Evolutionary conservation across 345 rosid species (phyloP).

Genomic region (Cardamine resedifolia): DNA sequence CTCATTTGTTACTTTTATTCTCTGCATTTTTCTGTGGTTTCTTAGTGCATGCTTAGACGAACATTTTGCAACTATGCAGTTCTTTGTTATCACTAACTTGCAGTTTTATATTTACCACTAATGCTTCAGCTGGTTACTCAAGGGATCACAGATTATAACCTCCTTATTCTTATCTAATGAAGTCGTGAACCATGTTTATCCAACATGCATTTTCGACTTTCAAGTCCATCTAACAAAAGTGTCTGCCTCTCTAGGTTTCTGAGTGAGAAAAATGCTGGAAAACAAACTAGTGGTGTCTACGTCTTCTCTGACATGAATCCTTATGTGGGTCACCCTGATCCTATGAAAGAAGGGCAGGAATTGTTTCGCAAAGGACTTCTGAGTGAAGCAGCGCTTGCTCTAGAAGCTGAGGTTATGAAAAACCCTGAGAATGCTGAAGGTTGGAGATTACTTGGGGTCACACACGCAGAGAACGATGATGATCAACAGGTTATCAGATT

Average conservation of each 20-base stretch:
- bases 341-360: slow-evolving; percentile 94
- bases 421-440: slow-evolving; percentile 97
- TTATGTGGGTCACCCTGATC: slow-evolving; percentile 95
- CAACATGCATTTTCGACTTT: slow-evolving; percentile 11
- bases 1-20: neutral
- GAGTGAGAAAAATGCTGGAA: slow-evolving; percentile 65
- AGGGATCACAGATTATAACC: neutral
- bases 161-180: slow-evolving; percentile 1
- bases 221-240: slow-evolving; percentile 21
- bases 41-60: neutral
- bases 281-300: slow-evolving; percentile 79
- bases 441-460: slow-evolving; percentile 98
- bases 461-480: slow-evolving; percentile 98
- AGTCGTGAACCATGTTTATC: slow-evolving; percentile 4
- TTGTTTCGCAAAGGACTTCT: slow-evolving; percentile 96
- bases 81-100: neutral
- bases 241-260: slow-evolving; percentile 51
- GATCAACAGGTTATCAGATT: slow-evolving; percentile 84
- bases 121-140: neutral
- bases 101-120: slow-evolving; percentile 6
- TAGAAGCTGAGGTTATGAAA: slow-evolving; percentile 99
- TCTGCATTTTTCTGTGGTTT: neutral
- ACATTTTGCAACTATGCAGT: slow-evolving; percentile 14
- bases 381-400: slow-evolving; percentile 98
- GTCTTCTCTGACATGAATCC: slow-evolving; percentile 99